Base-by-base conservation (phyloP, 768 basidiomycete species). In the Auriscalpium vulgare region DNA sequence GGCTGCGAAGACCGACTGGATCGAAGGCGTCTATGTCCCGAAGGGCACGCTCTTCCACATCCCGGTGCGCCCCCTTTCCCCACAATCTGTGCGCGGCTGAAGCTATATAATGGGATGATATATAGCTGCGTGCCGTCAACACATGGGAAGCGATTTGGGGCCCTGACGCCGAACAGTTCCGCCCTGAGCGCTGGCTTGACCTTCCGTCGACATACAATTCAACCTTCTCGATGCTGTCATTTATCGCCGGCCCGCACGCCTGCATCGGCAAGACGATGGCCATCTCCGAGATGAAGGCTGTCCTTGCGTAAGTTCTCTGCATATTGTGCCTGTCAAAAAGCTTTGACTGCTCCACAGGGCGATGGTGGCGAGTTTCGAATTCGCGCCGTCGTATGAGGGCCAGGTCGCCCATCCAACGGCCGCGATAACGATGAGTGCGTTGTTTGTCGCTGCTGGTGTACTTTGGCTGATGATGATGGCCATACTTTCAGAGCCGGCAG, bases 91-190 rank as follows among this genome's bases (percentile, higher is more conserved):
- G 29, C 29, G 13, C 40, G 8, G 13, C 17, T 17, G 3, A 3
- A 43, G 4, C 40, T 17, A 13, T 9, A 13, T 14, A 13, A 9
- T 13, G 14, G 8, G 40, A 4, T 17, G 40, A 17, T 17, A 17
- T 17, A 13, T 53, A 80, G 78, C 78, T 80, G 51, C 74, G 76
- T 37, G 75, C 74, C 5, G 66, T 79, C 46, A 81, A 81, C 58
- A 78, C 77, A 1, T 77, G 74, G 71, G 75, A 74, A 52, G 71
- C 67, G 11, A 58, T 77, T 10, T 81, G 78, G 79, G 79, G 79
- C 13, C 71, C 72, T 48, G 76, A 81, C 56, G 78, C 78, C 2
- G 76, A 78, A 60, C 74, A 75, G 75, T 77, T 79, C 64, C 71
- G 66, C 35, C 80, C 79, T 1, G 66, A 66, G 11, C 73, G 80